Base-by-base conservation (phyloP, 768 basidiomycete species). In the Phanerodontia chrysosporium region DNA sequence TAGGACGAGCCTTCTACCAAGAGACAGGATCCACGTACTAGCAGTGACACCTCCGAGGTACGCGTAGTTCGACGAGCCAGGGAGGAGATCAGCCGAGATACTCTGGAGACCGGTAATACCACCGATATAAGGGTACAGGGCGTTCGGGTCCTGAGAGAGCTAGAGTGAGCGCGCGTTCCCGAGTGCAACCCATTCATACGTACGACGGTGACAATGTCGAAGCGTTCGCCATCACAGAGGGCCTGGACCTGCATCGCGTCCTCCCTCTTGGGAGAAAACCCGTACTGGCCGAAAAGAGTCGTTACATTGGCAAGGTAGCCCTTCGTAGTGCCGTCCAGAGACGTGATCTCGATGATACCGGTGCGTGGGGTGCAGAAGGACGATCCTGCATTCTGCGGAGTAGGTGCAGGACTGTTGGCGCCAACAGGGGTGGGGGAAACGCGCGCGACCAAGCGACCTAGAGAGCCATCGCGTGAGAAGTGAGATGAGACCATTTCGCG, bases 41-140 rank as follows among this genome's bases (percentile, higher is more conserved):
- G 27, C 32, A 39, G 57, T 21, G 42, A 61, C 58, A 24, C 62
- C 65, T 25, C 54, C 58, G 32, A 63, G 27, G 57, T 60, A 62
- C 2, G 58, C 62, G 59, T 66, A 63, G 59, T 62, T 62, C 49
- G 29, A 25, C 25, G 59, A 56, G 51, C 60, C 54, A 14, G 62
- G 45, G 0, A 13, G n/a, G 45, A 66, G 53, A 44, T 62, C 49
- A 32, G 27, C 36, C 14, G 54, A 27, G 6, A 59, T 51, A 58
- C 54, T 62, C 30, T 53, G 42, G 51, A 57, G 58, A 25, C 64
- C 64, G 54, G 45, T 45, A 49, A 65, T 53, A 9, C 32, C 57
- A 22, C 64, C 64, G 30, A 65, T 14, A 46, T 35, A 58, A 8
- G 53, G 42, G 57, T 46, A 62, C 30, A 44, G 45, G 1, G 61